Base-by-base conservation (phyloP, 1,139 yeast species). In the Kurtzmaniella quercitrusa region DNA sequence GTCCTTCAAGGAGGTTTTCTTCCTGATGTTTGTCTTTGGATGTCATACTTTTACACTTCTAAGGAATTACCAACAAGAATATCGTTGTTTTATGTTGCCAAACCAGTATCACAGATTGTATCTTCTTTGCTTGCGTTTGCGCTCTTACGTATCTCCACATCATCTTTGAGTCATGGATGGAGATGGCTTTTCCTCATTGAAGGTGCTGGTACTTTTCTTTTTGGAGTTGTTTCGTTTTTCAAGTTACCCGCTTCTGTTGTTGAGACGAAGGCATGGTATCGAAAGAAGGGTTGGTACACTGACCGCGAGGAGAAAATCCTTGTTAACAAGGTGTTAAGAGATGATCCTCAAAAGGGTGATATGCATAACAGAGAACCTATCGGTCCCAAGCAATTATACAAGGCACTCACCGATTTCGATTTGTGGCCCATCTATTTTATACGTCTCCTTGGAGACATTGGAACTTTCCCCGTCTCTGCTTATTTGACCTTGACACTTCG, bases 271-370 rank as follows among this genome's bases (percentile, higher is more conserved):
- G 43, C 56, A 11, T 56, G 59, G 57, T 59, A 51, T 39, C 46
- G 62, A 12, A 58, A 58, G 34, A 62, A 66, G 19, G 70, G 70
- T 15, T 66, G 70, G 70, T 66, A 58, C 40, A 60, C 66, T 15
- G 70, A 64, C 3, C 47, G 69, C 40, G 69, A 66, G 46, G 70
- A 62, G 39, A 62, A 58, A 44, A 63, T 66, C 37, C 44, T 37
- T 29, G 86, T 81, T n/a, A 82, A 82, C 52, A 70, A 81, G 47
- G 68, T 82, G 1, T 63, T 82, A 43, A 62, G 87, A 51, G 87
- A 82, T 57, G 89, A 82, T 53, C 88, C 89, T 6, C 63, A 75
- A 1, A 82, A 82, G 59, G 85, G 87, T 17, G 83, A 79, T 48
- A 80, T 81, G 85, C 70, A 81, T 55, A 82, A 82, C 55, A 70